Evolutionary conservation across 306 rosid species (phyloP), one percentile per base, ranked within the genome.

Genomic region (Lathyrus tuberosus): DNA sequence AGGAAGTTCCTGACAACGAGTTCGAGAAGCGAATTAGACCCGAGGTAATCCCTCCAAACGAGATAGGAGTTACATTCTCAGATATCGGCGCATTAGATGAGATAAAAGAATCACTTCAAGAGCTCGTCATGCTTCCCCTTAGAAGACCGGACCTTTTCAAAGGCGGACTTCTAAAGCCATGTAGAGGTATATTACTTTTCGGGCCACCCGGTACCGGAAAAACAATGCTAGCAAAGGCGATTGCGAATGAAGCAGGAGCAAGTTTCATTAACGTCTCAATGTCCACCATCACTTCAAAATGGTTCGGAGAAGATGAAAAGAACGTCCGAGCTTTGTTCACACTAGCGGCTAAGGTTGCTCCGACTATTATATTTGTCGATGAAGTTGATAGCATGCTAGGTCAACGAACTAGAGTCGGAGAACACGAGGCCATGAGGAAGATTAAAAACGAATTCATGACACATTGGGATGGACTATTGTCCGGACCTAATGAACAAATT

Each of bases 361-460:
- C 96, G 8, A 90, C 96, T 10, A 86, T 90, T 37, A 87, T 90
- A 60, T 90, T 90, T 12, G 88, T 90, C 11, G 96, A 90, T n/a
- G 96, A 90, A 74, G 96, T 90, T 73, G 96, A 90, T 59, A 87
- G 96, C 83, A 87, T 90, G 95, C 96, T 90, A 14, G 96, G 96
- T 11, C 95, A 90, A 80, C 52, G 96, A 26, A 86, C 96, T 48
- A 81, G 91, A 81, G 88, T 84, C 51, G 94, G 95, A 63, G 96
- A 90, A 79, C 96, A 90, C 24, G 96, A 90, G 76, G 95, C 96
- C 22, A 90, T 87, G 96, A 77, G 96, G 72, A 90, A 90, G 82
- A 90, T 87, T 66, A 90, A 90, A 71, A 90, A 90, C 65, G 96
- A 90, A 72, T 90, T 90, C 82, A 90, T 90, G 95, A 70, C 85